Base-by-base conservation (phyloP, 2,329 filamentous ascomycete genomes). In the Eutypella sp. region DNA sequence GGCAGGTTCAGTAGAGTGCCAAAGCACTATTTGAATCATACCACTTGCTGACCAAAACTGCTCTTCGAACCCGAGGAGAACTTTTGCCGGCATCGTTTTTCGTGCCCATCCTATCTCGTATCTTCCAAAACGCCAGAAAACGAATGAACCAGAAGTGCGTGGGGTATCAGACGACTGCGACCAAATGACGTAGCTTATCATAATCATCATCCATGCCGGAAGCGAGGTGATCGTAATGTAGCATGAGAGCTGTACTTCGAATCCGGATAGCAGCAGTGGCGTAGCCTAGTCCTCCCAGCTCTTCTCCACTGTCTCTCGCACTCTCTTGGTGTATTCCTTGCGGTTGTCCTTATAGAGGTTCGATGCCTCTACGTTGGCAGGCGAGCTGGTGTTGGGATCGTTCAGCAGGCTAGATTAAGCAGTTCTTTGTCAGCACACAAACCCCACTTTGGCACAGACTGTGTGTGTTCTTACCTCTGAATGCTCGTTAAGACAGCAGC, bases 321-420 rank as follows among this genome's bases (percentile, higher is more conserved):
- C 93, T 16, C 91, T 78, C 74, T 99, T 99, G 22, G 85, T 88
- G 64, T 99, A 99, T 64, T 99, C 93, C 66, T 91, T 90, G 52
- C 91, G 81, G 68, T 97, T 97, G 64, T 99, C 93, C 67, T 97
- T 97, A 77, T 97, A 99, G 8, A 97, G 76, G 65, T 97, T 99
- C 45, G 90, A 96, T 1, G 93, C 93, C 71, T 99, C 93, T 58
- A 97, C 93, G 60, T 99, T 99, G 46, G 93, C 93, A 0, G 93
- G 93, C 1, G 90, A 96, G 47, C 89, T 93, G n/a, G 93, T 99
- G 67, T 99, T 99, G 2, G 93, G 93, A 58, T 99, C 93, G 68
- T 99, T 97, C 13, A 99, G 78, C 38, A 99, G 71, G 81, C 92
- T 96, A 44, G 45, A 42, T 19, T 42, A 24, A 7, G 3, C 20